Conservation (phyloP, 75 land plant genomes). For the Pseudotsuga menziesii region DNA sequence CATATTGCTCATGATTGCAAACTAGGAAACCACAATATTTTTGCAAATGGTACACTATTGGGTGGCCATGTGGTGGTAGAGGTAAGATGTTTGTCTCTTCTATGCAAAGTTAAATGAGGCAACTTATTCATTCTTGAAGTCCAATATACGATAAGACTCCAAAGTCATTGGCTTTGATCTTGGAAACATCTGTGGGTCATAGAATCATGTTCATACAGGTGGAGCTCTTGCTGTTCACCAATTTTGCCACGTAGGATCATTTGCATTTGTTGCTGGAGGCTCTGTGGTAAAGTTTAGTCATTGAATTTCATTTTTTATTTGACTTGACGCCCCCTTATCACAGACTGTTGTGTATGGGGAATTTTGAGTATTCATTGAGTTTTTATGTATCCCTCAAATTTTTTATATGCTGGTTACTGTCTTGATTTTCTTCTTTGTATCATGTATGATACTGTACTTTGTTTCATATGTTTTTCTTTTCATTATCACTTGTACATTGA, state of each 20-base stretch:
- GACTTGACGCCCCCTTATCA: no score
- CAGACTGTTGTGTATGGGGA: no score
- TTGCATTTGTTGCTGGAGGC: conserved; percentile 82
- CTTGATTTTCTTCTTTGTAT: no score
- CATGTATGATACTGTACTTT: no score
- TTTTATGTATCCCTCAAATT: no score
- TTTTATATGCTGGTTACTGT: no score
- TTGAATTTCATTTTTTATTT: no score
- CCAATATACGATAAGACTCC: neutral
- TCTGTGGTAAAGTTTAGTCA: conserved; percentile 54
- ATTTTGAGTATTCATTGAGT: no score
- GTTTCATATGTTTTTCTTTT: no score
- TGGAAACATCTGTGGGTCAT: neutral
- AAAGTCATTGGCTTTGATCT: neutral
- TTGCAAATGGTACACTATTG: conserved; percentile 82
- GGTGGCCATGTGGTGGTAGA: conserved; percentile 93
- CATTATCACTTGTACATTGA: no score
- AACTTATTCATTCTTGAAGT: conserved; percentile 1
- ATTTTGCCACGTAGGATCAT: conserved; percentile 78
- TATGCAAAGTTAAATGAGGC: neutral
- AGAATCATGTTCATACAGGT: conserved; percentile 82
- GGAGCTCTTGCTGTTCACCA: conserved; percentile 87
- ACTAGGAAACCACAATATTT: conserved; percentile 77
- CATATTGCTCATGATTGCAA: conserved; percentile 98
- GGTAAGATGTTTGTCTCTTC: conserved; percentile 33